A percentile compares a stretch with the other conserved stretches of the same genome.
phyloP scores from a whole-genome alignment of 2,329 filamentous ascomycete genomes.

The Coleophoma crateriformis region DNA sequence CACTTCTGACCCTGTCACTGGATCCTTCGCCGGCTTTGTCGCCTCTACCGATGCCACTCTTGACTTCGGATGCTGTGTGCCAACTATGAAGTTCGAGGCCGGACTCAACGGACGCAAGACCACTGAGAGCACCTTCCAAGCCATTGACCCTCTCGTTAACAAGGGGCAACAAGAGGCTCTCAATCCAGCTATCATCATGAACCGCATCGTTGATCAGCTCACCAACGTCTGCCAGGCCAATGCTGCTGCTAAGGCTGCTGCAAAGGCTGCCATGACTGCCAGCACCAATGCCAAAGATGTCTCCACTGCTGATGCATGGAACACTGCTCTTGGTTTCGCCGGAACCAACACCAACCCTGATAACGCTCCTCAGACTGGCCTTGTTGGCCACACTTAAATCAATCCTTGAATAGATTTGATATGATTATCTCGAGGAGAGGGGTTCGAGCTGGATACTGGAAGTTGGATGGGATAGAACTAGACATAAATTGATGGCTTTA shows the following conservation, averaged over 20 bases:
- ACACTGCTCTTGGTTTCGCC: slow-evolving; percentile 30
- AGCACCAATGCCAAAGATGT: slow-evolving; percentile 42
- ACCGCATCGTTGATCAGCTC: slow-evolving; percentile 65
- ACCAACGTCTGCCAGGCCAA: slow-evolving; percentile 61
- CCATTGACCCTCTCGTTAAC: slow-evolving; percentile 54
- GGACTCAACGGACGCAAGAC: slow-evolving; percentile 45
- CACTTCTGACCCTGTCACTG: slow-evolving; percentile 9
- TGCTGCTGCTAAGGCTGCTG: slow-evolving; percentile 49
- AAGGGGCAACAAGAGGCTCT: slow-evolving; percentile 61
- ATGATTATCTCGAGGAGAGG: too few species aligned
- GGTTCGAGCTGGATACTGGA: too few species aligned
- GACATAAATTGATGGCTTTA: too few species aligned
- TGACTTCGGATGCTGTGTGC: slow-evolving; percentile 43
- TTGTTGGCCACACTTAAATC: slow-evolving; percentile 21
- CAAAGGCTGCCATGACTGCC: slow-evolving; percentile 48
- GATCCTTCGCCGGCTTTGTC: slow-evolving; percentile 14
- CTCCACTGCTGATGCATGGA: slow-evolving; percentile 40
- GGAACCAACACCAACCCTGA: slow-evolving; percentile 24
- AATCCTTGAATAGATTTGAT: too few species aligned
- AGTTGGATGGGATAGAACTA: too few species aligned
- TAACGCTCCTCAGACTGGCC: slow-evolving; percentile 20
- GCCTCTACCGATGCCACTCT: slow-evolving; percentile 27
- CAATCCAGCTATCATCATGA: slow-evolving; percentile 70
- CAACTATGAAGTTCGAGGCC: slow-evolving; percentile 50
- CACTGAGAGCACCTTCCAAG: slow-evolving; percentile 62